These are phyloP conservation scores for Adansonia grandidieri DNA, from an alignment of 441 rosid genomes.

Conservation along the genomic window DNA sequence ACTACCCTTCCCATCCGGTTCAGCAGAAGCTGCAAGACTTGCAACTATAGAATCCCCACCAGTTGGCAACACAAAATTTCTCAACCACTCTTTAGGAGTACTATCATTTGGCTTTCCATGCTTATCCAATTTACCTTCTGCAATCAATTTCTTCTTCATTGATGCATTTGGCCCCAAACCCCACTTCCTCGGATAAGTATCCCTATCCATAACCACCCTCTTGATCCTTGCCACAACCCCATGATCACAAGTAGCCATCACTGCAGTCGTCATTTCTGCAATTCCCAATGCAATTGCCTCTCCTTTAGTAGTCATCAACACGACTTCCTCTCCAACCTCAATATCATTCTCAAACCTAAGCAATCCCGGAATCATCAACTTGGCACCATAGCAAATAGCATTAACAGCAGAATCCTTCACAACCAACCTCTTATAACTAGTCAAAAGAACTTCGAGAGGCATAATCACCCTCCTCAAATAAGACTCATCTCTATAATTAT, in stretches of 20 bases:
- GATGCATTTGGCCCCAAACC: not conserved
- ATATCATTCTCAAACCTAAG: conserved; percentile 1
- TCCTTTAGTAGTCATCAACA: not conserved
- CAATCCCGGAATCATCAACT: not conserved
- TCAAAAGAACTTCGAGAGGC: not conserved
- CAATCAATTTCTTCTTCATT: not conserved
- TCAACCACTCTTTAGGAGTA: conserved; percentile 39
- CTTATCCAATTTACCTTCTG: not conserved
- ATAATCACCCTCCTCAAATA: conserved; percentile 1
- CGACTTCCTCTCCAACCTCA: not conserved
- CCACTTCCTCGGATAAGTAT: conserved; percentile 1
- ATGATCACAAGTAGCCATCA: not conserved
- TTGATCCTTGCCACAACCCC: not conserved
- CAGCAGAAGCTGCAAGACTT: conserved; percentile 59
- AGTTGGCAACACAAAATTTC: conserved; percentile 69
- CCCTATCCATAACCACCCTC: not conserved
- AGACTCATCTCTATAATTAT: not conserved
- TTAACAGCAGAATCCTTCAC: not conserved
- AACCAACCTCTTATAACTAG: conserved; percentile 5
- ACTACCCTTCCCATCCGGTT: conserved; percentile 31
- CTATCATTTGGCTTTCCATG: not conserved
- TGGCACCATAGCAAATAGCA: not conserved
- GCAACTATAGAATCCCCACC: conserved; percentile 81
- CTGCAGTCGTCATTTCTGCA: not conserved
- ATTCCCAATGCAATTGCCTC: not conserved